These are phyloP conservation scores for Pseudocercospora crystallina DNA, from an alignment of 2,329 filamentous ascomycete species.

Conservation along the genomic window DNA sequence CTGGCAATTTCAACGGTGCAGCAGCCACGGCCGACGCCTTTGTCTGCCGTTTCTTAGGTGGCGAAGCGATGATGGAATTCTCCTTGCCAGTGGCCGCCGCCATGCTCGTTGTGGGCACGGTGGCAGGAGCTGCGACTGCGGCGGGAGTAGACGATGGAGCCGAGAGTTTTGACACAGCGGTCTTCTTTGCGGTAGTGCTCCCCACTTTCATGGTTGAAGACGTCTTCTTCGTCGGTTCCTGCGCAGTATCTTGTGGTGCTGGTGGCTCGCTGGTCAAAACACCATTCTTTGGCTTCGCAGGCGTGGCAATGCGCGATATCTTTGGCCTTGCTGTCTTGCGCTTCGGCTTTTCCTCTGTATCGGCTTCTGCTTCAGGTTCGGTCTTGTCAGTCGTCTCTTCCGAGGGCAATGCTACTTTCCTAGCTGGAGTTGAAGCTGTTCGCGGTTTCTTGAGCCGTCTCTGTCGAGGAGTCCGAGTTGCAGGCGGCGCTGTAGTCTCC, in stretches of 20 bases:
- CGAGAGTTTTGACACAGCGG: slow-evolving; percentile 24
- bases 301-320: slow-evolving; percentile 36
- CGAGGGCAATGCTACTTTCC: slow-evolving; percentile 10
- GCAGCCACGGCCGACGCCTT: slow-evolving; percentile 10
- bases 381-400: slow-evolving; percentile 2
- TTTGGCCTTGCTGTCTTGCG: slow-evolving; percentile 22
- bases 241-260: no score
- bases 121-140: slow-evolving; percentile 2
- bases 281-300: slow-evolving; percentile 27
- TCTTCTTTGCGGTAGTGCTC: background rate
- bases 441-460: slow-evolving; percentile 27
- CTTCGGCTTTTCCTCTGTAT: background rate
- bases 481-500: slow-evolving; percentile 16
- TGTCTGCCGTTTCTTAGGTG: slow-evolving; percentile 30
- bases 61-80: slow-evolving; percentile 29
- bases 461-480: slow-evolving; percentile 30
- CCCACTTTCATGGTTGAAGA: background rate
- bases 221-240: slow-evolving; percentile 3
- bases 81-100: slow-evolving; percentile 25
- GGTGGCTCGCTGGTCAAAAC: no score
- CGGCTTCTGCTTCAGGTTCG: slow-evolving; percentile 2
- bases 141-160: slow-evolving; percentile 17
- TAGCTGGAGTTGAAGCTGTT: slow-evolving; percentile 22
- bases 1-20: slow-evolving; percentile 6
- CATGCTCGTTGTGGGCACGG: background rate